Evolutionary conservation across 371 early-diverging fungal species (phyloP), one percentile per base, ranked within the genome.

Genomic region (Cokeromyces recurvatus): DNA sequence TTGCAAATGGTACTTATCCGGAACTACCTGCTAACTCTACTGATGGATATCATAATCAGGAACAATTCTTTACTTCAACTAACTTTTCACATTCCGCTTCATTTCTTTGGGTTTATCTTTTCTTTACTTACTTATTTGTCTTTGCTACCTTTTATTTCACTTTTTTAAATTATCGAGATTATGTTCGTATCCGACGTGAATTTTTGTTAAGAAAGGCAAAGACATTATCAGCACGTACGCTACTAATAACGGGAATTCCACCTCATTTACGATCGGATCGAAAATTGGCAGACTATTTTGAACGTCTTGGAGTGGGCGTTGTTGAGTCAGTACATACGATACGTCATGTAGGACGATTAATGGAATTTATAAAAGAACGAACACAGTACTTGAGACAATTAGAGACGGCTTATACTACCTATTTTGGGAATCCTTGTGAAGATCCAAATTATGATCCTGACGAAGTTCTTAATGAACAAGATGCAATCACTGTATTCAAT

Each of bases 41-140:
- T 32, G 23, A 40, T 49, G 34, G 16, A 27, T 14, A 9, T 14
- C n/a, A 34, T 4, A 9, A n/a, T 4, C 7, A 34, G 7, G 36
- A 45, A 17, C 36, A 40, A 10, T 55, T 50, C 21, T 49, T 49
- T 36, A 25, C 14, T 19, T 12, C 31, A 2, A 29, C 25, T 20
- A 42, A 36, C 32, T 34, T 32, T 48, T 15, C 56, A 8, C 54
- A 62, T n/a, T 60, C 63, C 10, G 43, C 62, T 0, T 62, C 66
- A 3, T 72, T 69, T 35, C 43, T 84, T 0, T 68, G 79, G 62
- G 78, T 80, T 3, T 79, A 78, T 36, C 62, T 79, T 23, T 65
- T 78, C 36, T 81, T 84, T 38, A 81, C 82, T 22, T 84, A 79
- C 63, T 53, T 78, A 31, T 82, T 84, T 53, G 76, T 81, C 15